Base-by-base conservation (phyloP, 306 rosid genomes). In the Quercus alba region DNA sequence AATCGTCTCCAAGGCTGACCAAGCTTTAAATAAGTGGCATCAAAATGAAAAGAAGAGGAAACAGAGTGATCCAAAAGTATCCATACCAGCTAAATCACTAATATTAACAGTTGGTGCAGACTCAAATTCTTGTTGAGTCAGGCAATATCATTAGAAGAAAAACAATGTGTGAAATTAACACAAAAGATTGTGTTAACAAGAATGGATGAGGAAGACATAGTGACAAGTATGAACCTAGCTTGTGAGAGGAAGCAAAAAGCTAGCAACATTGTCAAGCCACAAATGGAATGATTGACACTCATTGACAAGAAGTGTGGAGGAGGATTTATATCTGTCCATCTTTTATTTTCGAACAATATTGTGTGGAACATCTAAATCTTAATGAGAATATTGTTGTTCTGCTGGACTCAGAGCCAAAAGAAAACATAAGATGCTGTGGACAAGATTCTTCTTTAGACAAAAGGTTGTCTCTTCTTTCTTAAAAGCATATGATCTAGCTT, bases 1-100 rank as follows among this genome's bases (percentile, higher is more conserved):
- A 88, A 89, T 93, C 15, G 94, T 93, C 73, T 89, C 97, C 30
- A 87, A 86, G n/a, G 93, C 97, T 46, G 96, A 93, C 81, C 89
- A 84, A 67, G 83, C 85, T 75, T 77, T 81, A n/a, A 91, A 85
- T 30, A 93, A 88, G 73, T 68, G 3, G 21, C 79, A 59, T 57
- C 80, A 81, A 81, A 82, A 75, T 61, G 89, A 70, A 25, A 87
- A 84, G 83, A n/a, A n/a, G n/a, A n/a, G n/a, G n/a, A n/a, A n/a
- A n/a, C n/a, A n/a, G n/a, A n/a, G n/a, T n/a, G n/a, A n/a, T n/a
- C n/a, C n/a, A n/a, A n/a, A n/a, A n/a, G n/a, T n/a, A n/a, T n/a
- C n/a, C n/a, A n/a, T n/a, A n/a, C n/a, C n/a, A n/a, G n/a, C n/a
- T n/a, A n/a, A n/a, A n/a, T n/a, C n/a, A n/a, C n/a, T n/a, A n/a